A percentile compares a stretch with the other conserved stretches of the same genome.
phyloP scores from a whole-genome alignment of 176 grass and related monocot species.

The Raddia guianensis region DNA sequence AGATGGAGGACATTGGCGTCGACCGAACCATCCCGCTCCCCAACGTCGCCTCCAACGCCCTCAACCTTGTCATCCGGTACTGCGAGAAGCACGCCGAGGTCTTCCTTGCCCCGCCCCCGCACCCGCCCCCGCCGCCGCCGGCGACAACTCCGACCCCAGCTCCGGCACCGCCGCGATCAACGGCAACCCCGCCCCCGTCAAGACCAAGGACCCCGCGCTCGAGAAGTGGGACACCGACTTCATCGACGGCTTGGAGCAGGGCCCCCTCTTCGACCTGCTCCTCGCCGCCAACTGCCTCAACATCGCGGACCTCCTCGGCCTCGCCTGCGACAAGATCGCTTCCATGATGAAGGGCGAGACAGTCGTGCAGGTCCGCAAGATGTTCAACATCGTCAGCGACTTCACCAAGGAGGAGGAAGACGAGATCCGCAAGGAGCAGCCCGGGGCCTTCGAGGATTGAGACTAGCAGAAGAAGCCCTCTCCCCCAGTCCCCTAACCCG shows the following conservation, averaged over 20 bases:
- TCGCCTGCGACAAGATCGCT: conserved; percentile 1
- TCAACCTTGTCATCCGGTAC: neutral
- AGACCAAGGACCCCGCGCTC: neutral
- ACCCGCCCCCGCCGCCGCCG: neutral
- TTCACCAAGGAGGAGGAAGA: neutral
- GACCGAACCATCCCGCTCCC: neutral
- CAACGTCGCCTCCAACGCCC: neutral
- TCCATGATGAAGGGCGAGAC: conserved; percentile 3
- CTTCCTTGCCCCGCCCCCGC: no score
- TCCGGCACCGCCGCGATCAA: neutral
- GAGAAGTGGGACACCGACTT: neutral
- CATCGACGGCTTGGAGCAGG: neutral
- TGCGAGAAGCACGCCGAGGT: neutral
- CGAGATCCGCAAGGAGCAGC: neutral
- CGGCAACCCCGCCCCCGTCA: neutral
- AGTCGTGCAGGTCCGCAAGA: neutral
- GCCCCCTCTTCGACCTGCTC: conserved; percentile 10
- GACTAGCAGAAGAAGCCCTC: neutral
- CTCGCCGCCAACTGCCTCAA: neutral
- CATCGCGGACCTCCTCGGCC: conserved; percentile 10
- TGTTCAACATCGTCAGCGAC: neutral
- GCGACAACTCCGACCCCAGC: neutral
- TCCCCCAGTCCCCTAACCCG: neutral
- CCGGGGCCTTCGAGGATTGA: neutral
- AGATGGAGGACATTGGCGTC: neutral